Evolutionary conservation across 129 eudicot species (phyloP).

Genomic region (Tagetes patula): DNA sequence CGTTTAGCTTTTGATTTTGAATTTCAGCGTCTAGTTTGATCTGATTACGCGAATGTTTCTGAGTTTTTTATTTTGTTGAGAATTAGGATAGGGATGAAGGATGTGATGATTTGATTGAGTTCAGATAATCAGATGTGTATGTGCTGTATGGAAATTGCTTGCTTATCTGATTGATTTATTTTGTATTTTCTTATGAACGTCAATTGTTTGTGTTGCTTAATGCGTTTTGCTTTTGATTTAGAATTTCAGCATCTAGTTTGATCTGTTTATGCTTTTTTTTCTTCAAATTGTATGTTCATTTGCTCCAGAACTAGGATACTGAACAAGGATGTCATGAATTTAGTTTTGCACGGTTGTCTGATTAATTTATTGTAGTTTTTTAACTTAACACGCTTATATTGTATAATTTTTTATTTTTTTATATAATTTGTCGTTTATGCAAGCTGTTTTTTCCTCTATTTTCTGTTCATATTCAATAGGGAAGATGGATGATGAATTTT

Average conservation of each 20-base stretch:
- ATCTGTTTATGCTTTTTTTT: background rate
- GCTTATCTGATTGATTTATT: background rate
- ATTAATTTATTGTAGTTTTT: background rate
- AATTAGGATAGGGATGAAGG: conserved; percentile 20
- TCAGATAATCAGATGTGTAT: no score
- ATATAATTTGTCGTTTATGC: background rate
- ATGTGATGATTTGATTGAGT: background rate
- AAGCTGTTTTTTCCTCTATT: background rate
- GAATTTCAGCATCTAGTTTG: background rate
- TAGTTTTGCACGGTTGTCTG: background rate
- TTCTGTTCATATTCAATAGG: background rate
- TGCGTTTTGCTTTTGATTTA: background rate
- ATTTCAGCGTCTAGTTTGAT: background rate
- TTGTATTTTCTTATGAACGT: background rate
- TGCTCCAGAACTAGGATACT: background rate
- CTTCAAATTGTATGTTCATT: background rate
- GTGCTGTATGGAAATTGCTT: no score
- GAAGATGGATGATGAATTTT: background rate
- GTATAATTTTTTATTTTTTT: background rate
- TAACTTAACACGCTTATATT: background rate
- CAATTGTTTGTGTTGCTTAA: background rate
- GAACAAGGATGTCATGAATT: background rate
- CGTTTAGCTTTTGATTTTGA: background rate
- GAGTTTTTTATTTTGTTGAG: background rate
- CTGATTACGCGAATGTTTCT: conserved; percentile 1